phyloP scores from a whole-genome alignment of 2,329 filamentous ascomycete species.

The Aspergillus chevalieri region DNA sequence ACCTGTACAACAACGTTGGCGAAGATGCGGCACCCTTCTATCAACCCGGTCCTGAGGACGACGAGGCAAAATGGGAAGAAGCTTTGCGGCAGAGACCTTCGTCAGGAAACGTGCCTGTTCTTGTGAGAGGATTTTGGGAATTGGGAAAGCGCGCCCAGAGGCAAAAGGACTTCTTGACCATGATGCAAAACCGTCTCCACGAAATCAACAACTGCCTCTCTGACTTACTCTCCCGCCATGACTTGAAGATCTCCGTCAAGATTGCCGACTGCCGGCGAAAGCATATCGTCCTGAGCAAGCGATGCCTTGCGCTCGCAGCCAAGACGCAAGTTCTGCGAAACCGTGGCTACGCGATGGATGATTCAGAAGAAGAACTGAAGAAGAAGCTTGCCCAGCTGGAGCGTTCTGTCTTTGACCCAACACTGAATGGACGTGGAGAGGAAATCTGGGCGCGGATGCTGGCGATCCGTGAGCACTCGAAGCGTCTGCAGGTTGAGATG shows the following conservation, averaged over 20 bases:
- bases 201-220: conserved; percentile 61
- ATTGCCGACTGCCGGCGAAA: conserved; percentile 54
- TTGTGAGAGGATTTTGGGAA: conserved; percentile 55
- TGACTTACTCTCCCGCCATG: conserved; percentile 54
- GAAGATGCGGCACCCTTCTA: conserved; percentile 57
- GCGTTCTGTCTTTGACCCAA: conserved; percentile 54
- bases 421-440: conserved; percentile 54
- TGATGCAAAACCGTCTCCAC: conserved; percentile 54
- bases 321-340: conserved; percentile 61
- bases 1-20: conserved; percentile 59
- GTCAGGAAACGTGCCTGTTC: conserved; percentile 53
- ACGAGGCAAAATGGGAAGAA: conserved; percentile 59
- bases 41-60: conserved; percentile 51
- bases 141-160: conserved; percentile 53
- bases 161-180: conserved; percentile 52
- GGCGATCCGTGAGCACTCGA: conserved; percentile 53
- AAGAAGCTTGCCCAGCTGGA: conserved; percentile 56
- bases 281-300: conserved; percentile 55
- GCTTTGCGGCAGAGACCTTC: conserved; percentile 55
- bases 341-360: conserved; percentile 60
- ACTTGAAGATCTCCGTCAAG: conserved; percentile 53
- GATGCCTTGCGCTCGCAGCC: conserved; percentile 55
- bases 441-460: conserved; percentile 65
- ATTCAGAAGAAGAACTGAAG: conserved; percentile 57
- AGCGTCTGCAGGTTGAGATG: conserved; percentile 54